Percentiles rank a stretch among this genome's conserved stretches.
Conservation (phyloP, 768 basidiomycete genomes). For the Crassisporium funariophilum region DNA sequence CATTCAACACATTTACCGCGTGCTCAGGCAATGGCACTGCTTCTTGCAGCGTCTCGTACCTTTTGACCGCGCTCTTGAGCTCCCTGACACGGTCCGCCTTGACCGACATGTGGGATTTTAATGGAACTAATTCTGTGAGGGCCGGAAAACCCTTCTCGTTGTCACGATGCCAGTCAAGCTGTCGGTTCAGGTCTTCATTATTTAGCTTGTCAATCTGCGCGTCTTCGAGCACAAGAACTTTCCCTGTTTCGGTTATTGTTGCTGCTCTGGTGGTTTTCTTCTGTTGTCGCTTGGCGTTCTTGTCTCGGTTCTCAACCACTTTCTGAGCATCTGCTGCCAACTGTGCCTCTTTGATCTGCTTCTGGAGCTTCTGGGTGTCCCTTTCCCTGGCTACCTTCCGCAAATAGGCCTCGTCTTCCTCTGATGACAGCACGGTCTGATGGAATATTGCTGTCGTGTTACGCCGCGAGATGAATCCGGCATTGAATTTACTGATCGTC, state of each 20-base stretch:
- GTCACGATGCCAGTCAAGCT: slow-evolving; percentile 9
- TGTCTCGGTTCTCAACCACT: slow-evolving; percentile 6
- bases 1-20: no score
- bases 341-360: slow-evolving; percentile 7
- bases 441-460: slow-evolving; percentile 16
- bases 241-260: slow-evolving; percentile 4
- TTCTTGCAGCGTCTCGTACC: no score
- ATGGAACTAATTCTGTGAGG: background rate
- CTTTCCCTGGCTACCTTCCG: slow-evolving; percentile 3
- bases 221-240: slow-evolving; percentile 7
- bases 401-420: slow-evolving; percentile 9
- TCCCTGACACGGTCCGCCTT: background rate
- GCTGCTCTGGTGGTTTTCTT: slow-evolving; percentile 1
- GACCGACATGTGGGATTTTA: background rate
- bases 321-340: slow-evolving; percentile 11
- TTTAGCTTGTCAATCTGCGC: background rate
- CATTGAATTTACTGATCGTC: slow-evolving; percentile 18
- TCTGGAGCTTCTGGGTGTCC: slow-evolving; percentile 2
- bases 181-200: background rate
- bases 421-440: background rate
- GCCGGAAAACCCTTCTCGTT: background rate
- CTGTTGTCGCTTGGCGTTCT: slow-evolving; percentile 2
- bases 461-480: background rate
- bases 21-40: no score
- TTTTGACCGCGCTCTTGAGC: background rate